Base-by-base conservation (phyloP, 352 stramenopile species). In the Phytophthora sansomeana region DNA sequence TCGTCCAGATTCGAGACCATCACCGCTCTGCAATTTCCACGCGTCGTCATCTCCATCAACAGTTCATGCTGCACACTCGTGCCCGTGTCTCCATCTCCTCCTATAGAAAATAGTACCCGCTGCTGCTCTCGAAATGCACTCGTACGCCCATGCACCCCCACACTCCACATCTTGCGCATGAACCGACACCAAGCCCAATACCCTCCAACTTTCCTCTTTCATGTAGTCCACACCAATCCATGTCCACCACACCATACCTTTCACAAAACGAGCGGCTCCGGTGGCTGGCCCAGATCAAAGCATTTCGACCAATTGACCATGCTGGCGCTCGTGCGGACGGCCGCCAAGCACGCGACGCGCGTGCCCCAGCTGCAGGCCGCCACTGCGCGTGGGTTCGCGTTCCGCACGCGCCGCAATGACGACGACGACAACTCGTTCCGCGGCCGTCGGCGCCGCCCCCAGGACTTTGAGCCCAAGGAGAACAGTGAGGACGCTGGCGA, bases 91-190 rank as follows among this genome's bases (percentile, higher is more conserved):
- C 47, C 77, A 9, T 47, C 7, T 21, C 47, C 77, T 71, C 5
- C 39, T 33, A 88, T 66, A n/a, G 65, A 67, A 56, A 92, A 89
- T 43, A 88, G 48, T 46, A 90, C 17, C 5, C 83, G 77, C 53
- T 89, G 76, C 43, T 80, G 61, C 9, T 70, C 68, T 38, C 42
- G 59, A 51, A 90, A 75, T 28, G 51, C 50, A 44, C 81, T 77
- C 38, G 63, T 35, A 24, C 60, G 54, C 6, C 75, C 78, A 46
- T 73, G 75, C 52, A 75, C 63, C 35, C 74, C 76, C 0, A 70
- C 46, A 47, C 81, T 87, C 81, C 81, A 89, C 83, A 92, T 91
- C 7, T 11, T 26, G 39, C 29, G 24, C 47, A 54, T 58, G 57
- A 61, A 68, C 26, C 51, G 62, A 62, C 47, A 35, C 43, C 33